Conservation (phyloP, 768 basidiomycete species). For the Phanerochaete carnosa region DNA sequence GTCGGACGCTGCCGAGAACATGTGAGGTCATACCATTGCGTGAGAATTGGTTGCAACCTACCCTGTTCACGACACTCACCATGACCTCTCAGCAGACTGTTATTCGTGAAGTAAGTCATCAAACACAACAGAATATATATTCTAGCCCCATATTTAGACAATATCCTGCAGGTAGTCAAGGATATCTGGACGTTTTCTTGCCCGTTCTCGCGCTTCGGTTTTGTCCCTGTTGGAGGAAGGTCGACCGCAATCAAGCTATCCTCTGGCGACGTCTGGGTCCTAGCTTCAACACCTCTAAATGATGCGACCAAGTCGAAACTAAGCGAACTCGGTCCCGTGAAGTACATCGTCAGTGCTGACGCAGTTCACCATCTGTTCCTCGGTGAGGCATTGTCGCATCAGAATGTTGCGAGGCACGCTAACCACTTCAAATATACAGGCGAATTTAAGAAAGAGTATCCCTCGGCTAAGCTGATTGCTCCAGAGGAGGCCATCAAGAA, state of each 20-base stretch:
- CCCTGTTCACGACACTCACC: background rate
- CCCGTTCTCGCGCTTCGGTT: constrained; percentile 62
- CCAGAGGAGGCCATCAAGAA: constrained; percentile 53
- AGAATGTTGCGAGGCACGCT: background rate
- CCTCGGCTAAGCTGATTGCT: constrained; percentile 67
- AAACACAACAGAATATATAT: background rate
- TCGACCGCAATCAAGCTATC: constrained; percentile 75
- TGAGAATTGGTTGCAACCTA: background rate
- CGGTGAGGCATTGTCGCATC: constrained; percentile 26
- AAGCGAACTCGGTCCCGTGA: constrained; percentile 64
- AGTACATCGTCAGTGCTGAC: constrained; percentile 60
- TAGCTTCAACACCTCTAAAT: constrained; percentile 77
- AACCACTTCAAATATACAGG: constrained; percentile 29
- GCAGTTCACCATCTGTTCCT: constrained; percentile 59
- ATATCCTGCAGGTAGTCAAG: constrained; percentile 28
- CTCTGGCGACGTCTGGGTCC: constrained; percentile 71
- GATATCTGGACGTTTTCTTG: constrained; percentile 72
- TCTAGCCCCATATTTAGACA: background rate
- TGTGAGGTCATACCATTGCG: background rate
- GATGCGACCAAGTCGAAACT: constrained; percentile 61
- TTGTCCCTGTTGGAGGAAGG: constrained; percentile 78
- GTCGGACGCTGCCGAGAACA: background rate
- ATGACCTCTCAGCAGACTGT: constrained; percentile 9
- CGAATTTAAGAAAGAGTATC: constrained; percentile 69
- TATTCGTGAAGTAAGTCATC: constrained; percentile 9